These are phyloP conservation scores for Penicillium crystallinum DNA, from an alignment of 495 filamentous ascomycete genomes.

Conservation along the genomic window DNA sequence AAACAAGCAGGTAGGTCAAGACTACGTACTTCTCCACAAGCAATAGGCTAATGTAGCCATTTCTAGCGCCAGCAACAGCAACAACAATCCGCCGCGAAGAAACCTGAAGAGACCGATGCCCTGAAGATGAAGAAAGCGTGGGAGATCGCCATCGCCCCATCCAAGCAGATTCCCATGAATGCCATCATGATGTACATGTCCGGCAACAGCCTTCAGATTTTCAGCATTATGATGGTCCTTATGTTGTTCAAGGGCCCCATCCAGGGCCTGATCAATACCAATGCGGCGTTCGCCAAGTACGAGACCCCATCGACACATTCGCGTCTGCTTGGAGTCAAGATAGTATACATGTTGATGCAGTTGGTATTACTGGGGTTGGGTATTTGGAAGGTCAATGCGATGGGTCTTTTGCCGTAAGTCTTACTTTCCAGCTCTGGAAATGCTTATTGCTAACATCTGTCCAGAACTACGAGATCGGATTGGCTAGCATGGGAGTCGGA, in stretches of 20 bases:
- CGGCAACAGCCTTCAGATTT: constrained; percentile 96
- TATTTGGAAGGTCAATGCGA: constrained; percentile 94
- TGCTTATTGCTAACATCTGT: constrained; percentile 12
- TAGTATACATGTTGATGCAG: constrained; percentile 83
- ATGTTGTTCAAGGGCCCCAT: constrained; percentile 98
- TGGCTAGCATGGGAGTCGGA: constrained; percentile 93
- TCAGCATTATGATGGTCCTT: constrained; percentile 99
- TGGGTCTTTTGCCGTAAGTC: constrained; percentile 89
- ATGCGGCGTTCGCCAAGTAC: constrained; percentile 77
- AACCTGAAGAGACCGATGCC: constrained; percentile 78
- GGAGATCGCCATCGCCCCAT: constrained; percentile 92
- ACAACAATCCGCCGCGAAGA: constrained; percentile 32
- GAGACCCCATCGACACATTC: constrained; percentile 74
- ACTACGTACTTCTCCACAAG: too few relatives aligned
- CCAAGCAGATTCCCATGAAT: constrained; percentile 96
- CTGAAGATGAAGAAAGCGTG: constrained; percentile 98
- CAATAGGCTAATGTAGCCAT: constrained; percentile 6
- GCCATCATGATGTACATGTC: constrained; percentile 99
- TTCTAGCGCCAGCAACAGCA: constrained; percentile 31
- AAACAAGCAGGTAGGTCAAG: constrained; percentile 39
- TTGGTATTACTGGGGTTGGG: constrained; percentile 75
- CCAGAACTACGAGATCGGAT: constrained; percentile 84
- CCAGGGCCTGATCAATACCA: constrained; percentile 72
- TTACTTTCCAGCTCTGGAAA: neutral
- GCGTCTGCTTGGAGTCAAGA: constrained; percentile 73